Evolutionary conservation across 169 alveolate genomes (phyloP), one percentile per base, ranked within the genome.

Genomic region (Plasmodium knowlesi): DNA sequence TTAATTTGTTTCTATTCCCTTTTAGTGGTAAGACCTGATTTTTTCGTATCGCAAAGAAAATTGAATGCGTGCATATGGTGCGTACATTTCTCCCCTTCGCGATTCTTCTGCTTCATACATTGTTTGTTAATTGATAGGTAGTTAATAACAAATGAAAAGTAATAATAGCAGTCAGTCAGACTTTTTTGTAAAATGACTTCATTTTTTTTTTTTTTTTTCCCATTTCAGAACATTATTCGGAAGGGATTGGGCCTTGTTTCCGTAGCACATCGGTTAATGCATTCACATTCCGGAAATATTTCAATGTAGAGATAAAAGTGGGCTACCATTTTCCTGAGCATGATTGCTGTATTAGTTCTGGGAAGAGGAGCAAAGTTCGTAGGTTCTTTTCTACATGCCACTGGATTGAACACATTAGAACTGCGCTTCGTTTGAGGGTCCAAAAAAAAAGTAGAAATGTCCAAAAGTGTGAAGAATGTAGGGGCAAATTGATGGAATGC

Each of bases 21-120:
- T 34, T 37, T 79, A 41, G 70, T 79, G 70, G 84, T 79, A 79
- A 79, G 84, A 67, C 30, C 37, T 67, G 76, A 67, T 16, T 67
- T 67, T 67, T 67, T 0, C 39, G 39, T 25, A 25, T 67, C 41
- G 37, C 37, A 19, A 19, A 39, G n/a, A 22, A 67, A 25, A 22
- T 67, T 2, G 84, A 37, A 41, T 79, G 54, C 70, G 32, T 41
- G 19, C 16, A 79, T 79, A 79, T 34, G 50, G 50, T 39, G 57
- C 1, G n/a, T 79, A 79, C 1, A 6, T 67, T 67, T n/a, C n/a
- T 28, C 76, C 30, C 22, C 37, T 67, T 19, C 76, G n/a, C 76
- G 6, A 25, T 28, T 67, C 76, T 1, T 67, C 22, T 19, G 76
- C 76, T 6, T 67, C 30, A 25, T 22, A 16, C 14, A 67, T 67